Percentiles rank a stretch among this genome's conserved stretches.
Conservation (phyloP, 768 basidiomycete species). For the Suillus subluteus region DNA sequence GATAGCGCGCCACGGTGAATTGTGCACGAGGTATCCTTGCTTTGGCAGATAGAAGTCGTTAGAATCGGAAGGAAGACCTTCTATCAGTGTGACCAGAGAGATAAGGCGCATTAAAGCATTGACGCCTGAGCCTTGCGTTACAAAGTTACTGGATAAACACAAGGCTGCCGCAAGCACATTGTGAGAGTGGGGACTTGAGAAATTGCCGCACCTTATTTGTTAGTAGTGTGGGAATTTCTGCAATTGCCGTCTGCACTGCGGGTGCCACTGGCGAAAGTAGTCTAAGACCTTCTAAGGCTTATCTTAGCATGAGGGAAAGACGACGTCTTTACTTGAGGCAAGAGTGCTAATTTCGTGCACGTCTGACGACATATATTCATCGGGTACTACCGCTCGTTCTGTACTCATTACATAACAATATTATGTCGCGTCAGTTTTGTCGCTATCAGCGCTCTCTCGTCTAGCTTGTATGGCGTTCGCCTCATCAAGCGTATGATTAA, state of each 20-base stretch:
- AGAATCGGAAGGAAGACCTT: constrained; percentile 2
- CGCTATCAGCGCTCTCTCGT: background rate
- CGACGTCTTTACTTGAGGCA: constrained; percentile 2
- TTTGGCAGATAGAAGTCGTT: constrained; percentile 5
- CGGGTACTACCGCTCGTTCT: background rate
- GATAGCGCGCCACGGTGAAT: constrained; percentile 7
- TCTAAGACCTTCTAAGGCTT: background rate
- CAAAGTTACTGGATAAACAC: constrained; percentile 8
- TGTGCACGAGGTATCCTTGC: constrained; percentile 11
- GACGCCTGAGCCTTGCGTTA: constrained; percentile 9
- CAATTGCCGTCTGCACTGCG: background rate
- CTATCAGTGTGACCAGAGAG: constrained; percentile 7
- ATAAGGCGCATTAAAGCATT: constrained; percentile 6
- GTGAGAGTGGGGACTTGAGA: background rate
- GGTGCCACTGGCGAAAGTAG: constrained; percentile 3
- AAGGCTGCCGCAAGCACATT: constrained; percentile 3
- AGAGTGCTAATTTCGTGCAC: constrained; percentile 1
- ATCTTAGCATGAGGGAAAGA: constrained; percentile 6
- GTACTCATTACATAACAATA: background rate
- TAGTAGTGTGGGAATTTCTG: constrained; percentile 4
- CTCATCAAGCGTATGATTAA: background rate
- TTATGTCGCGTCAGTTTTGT: background rate
- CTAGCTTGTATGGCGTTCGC: background rate
- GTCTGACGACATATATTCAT: background rate
- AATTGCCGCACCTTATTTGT: background rate